phyloP scores from a whole-genome alignment of 345 rosid genomes.

The Acer campestre region DNA sequence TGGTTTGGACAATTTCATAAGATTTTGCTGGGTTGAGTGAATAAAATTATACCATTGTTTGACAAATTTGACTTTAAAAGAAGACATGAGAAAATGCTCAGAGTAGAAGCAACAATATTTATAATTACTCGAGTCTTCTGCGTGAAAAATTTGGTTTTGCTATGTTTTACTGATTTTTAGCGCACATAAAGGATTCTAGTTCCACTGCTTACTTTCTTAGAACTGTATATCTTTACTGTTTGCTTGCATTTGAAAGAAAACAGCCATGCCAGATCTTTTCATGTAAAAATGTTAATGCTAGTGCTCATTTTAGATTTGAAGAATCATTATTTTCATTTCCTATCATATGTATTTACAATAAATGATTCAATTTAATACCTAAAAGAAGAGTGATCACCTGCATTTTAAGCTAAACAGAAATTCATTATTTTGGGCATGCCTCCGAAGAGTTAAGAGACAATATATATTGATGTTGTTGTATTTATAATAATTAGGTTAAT shows the following conservation, averaged over 20 bases:
- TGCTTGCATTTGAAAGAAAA: too few species aligned
- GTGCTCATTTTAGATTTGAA: neutral
- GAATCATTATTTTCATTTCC: neutral
- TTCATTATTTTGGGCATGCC: neutral
- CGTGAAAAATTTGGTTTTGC: neutral
- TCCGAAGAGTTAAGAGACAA: neutral
- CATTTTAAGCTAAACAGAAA: neutral
- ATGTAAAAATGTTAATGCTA: too few species aligned
- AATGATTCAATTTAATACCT: neutral
- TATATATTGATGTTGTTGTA: neutral
- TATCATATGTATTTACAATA: neutral
- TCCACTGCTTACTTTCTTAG: too few species aligned
- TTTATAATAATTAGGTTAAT: neutral
- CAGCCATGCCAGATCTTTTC: too few species aligned
- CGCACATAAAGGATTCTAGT: too few species aligned
- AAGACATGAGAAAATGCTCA: too few species aligned
- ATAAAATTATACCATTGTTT: too few species aligned
- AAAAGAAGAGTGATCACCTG: conserved; percentile 1
- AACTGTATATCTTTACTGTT: too few species aligned
- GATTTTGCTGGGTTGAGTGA: neutral
- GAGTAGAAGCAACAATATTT: too few species aligned
- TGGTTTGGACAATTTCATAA: neutral
- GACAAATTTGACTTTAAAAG: too few species aligned
- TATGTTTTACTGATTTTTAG: too few species aligned
- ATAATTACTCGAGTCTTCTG: neutral